A percentile compares a stretch with the other conserved stretches of the same genome.
phyloP scores from a whole-genome alignment of 371 early-diverging fungal genomes.

The Dentiscutata heterogama region DNA sequence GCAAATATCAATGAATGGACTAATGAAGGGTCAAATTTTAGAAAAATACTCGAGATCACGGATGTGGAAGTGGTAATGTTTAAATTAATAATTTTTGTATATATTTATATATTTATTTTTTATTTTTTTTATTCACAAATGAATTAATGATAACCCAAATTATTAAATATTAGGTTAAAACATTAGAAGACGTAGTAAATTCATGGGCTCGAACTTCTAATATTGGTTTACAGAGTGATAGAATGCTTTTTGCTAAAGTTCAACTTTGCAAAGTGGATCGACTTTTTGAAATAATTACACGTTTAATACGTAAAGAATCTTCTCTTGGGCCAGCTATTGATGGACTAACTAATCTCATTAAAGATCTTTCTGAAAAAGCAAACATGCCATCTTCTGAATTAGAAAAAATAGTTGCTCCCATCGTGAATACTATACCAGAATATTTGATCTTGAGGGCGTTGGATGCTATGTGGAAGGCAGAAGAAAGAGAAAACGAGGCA shows the following conservation, averaged over 20 bases:
- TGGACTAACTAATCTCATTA: background rate
- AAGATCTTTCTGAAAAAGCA: background rate
- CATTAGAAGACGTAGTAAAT: background rate
- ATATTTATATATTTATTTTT: background rate
- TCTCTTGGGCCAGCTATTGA: background rate
- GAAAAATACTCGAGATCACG: background rate
- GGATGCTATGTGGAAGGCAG: background rate
- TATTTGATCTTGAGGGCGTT: background rate
- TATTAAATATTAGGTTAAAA: background rate
- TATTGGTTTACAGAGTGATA: background rate
- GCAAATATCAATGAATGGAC: background rate
- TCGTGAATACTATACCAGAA: background rate
- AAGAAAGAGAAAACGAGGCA: background rate
- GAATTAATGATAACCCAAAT: background rate
- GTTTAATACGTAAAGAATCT: constrained; percentile 4
- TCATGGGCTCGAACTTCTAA: constrained; percentile 7
- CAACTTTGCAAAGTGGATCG: constrained; percentile 15
- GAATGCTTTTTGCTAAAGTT: constrained; percentile 4
- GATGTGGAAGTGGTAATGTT: background rate
- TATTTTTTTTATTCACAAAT: background rate
- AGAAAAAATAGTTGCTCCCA: background rate
- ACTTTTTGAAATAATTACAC: constrained; percentile 8
- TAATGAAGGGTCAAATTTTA: constrained; percentile 1
- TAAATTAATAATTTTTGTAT: background rate
- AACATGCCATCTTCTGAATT: background rate